Base-by-base conservation (phyloP, 1,284 basidiomycete genomes). In the Apiotrichum sp. region DNA sequence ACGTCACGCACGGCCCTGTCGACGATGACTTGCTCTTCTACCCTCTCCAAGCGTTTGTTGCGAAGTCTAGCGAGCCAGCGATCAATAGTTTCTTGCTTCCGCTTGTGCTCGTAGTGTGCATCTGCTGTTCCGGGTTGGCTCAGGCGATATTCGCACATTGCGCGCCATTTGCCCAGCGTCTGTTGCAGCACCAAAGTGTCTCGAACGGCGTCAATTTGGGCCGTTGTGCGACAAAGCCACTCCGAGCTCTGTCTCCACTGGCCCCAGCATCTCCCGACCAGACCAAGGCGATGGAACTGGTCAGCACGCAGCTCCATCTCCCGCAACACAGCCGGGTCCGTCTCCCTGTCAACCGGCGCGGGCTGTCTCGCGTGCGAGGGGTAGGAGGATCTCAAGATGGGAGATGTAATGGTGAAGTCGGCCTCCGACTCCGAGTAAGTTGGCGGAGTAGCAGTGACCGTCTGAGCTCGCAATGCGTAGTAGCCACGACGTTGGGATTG, bases 221-320 rank as follows among this genome's bases (percentile, higher is more conserved):
- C 50, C 11, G 65, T 67, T 2, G 71, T 74, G n/a, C 59, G 62
- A 65, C 69, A 16, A 31, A 74, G 62, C 68, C 72, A 73, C 36
- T 70, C 64, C 13, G 62, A 57, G 3, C 68, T 60, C 41, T 65
- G 62, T 14, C 57, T 51, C 74, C 74, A 76, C 43, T 68, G 65
- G 48, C 71, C 69, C 62, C 65, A 71, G 47, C 73, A 74, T 43
- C 73, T 57, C 2, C 70, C 73, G 50, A 71, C 39, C 16, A 75
- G 43, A 0, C 72, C 73, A 3, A 68, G 52, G 6, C 63, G 57
- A 52, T 70, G 67, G 47, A 73, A 76, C 11, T 57, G 56, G 52
- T 73, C 69, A 8, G 71, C 74, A 29, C 62, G 58, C 22, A 45
- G 46, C 36, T 74, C 74, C 62, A 72, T 65, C 52, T 65, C 59